phyloP scores from a whole-genome alignment of 805 yeast species.

The Ogataea salicorniae region DNA sequence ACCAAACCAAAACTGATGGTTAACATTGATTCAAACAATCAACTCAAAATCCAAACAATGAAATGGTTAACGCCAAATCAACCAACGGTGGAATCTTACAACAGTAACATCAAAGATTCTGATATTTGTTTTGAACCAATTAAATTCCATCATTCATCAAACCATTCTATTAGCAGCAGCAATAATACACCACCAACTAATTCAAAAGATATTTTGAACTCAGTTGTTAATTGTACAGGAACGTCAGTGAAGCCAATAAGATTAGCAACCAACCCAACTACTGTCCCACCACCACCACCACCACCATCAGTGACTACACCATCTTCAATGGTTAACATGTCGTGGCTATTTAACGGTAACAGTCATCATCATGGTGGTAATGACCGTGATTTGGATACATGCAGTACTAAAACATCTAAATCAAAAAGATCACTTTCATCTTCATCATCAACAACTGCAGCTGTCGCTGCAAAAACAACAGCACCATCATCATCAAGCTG shows the following conservation, averaged over 20 bases:
- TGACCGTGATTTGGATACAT: background rate
- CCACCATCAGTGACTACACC: too few relatives aligned
- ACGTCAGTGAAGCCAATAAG: background rate
- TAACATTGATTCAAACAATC: constrained; percentile 4
- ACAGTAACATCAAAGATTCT: background rate
- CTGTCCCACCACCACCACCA: background rate
- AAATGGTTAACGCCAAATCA: constrained; percentile 27
- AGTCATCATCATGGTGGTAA: too few relatives aligned
- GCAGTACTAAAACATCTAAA: background rate
- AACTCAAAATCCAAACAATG: constrained; percentile 27
- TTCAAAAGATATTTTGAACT: constrained; percentile 10
- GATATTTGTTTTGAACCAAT: constrained; percentile 2
- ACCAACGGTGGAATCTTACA: constrained; percentile 17
- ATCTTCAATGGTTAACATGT: background rate
- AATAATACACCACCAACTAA: too few relatives aligned
- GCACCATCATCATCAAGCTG: constrained; percentile 11
- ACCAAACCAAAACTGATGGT: background rate
- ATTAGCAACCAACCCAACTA: background rate
- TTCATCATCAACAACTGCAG: constrained; percentile 3
- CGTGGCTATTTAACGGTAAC: constrained; percentile 2
- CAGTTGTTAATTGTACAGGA: constrained; percentile 5
- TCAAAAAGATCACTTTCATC: background rate
- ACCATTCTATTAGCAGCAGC: background rate
- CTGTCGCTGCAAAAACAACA: too few relatives aligned
- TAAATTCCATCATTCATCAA: background rate